Conservation (phyloP, 2,329 filamentous ascomycete species). For the Trichoderma lentiforme region DNA sequence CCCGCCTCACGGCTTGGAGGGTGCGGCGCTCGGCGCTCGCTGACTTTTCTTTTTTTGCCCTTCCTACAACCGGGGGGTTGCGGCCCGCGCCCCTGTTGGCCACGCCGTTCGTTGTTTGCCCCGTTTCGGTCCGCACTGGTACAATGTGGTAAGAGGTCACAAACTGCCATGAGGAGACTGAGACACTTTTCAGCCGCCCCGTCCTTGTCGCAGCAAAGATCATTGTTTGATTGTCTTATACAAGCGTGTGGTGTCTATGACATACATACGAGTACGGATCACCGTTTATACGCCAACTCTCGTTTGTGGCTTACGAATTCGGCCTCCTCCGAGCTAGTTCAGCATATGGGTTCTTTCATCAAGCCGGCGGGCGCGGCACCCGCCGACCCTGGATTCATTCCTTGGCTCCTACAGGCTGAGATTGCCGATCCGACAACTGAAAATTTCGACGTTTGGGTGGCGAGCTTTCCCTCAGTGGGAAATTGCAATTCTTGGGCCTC, state of each 20-base stretch:
- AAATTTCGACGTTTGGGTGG: background rate
- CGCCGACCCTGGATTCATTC: background rate
- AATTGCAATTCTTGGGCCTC: background rate
- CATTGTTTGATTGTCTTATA: background rate
- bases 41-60: background rate
- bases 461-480: background rate
- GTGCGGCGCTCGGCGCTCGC: constrained; percentile 1
- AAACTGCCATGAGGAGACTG: background rate
- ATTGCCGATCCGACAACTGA: background rate
- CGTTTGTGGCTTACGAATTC: background rate
- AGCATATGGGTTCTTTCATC: background rate
- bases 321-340: constrained; percentile 7
- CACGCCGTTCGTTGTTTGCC: background rate
- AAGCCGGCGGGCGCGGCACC: background rate
- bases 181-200: constrained; percentile 1
- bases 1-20: background rate
- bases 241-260: background rate
- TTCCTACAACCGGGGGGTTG: background rate
- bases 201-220: background rate
- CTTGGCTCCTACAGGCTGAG: background rate
- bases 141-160: background rate
- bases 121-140: background rate
- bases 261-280: background rate
- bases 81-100: constrained; percentile 2
- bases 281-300: background rate